Evolutionary conservation across 108 stramenopile genomes (phyloP).

Genomic region (Stephanodiscus triporus): DNA sequence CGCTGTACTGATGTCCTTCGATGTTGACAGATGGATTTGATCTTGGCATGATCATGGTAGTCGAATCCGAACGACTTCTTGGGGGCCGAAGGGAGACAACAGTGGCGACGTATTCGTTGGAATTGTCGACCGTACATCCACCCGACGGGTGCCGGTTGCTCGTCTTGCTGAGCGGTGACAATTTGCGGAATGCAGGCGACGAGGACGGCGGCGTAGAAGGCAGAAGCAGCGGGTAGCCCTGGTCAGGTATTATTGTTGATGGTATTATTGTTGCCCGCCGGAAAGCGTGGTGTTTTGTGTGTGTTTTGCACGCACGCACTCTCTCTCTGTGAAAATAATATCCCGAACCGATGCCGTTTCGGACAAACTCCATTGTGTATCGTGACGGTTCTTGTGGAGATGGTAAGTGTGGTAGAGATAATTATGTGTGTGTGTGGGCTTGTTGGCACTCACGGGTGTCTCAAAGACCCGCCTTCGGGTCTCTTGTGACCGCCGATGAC

Average conservation of each 20-base stretch:
- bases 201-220: background rate
- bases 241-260: background rate
- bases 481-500: too few species aligned
- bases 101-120: conserved; percentile 22
- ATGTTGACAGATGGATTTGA: conserved; percentile 16
- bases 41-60: conserved; percentile 17
- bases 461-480: too few species aligned
- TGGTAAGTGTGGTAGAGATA: too few species aligned
- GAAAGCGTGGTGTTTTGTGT: too few species aligned
- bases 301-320: too few species aligned
- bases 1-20: conserved; percentile 25
- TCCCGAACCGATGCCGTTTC: too few species aligned
- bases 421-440: too few species aligned
- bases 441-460: too few species aligned
- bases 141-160: conserved; percentile 8
- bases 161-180: background rate
- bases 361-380: too few species aligned
- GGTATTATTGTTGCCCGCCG: too few species aligned
- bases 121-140: conserved; percentile 15
- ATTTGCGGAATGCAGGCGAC: background rate
- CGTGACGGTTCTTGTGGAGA: too few species aligned
- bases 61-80: conserved; percentile 4
- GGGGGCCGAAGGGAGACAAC: conserved; percentile 4
- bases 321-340: too few species aligned
- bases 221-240: background rate